Evolutionary conservation across 352 stramenopile species (phyloP), one percentile per base, ranked within the genome.

Genomic region (Bremia lactucae): DNA sequence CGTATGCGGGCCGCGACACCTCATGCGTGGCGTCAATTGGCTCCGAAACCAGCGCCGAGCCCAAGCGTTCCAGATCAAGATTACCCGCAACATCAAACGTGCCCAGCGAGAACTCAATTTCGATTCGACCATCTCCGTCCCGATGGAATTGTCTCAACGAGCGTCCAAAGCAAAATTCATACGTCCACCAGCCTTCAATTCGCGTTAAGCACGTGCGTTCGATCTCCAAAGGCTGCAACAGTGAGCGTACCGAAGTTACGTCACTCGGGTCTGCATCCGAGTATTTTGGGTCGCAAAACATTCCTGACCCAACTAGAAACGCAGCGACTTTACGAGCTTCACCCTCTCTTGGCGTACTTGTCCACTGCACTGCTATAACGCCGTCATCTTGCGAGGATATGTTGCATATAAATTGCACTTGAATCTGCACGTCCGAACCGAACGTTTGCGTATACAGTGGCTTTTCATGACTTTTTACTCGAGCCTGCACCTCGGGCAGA

Each of bases 131-230:
- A 25, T 87, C 74, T 18, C 45, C 49, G 39, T 91, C 65, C 26
- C 72, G 72, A 22, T 88, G 79, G 42, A 85, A 91, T 51, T 91
- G 79, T 21, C 75, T 69, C 18, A 87, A 56, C 21, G 64, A 63
- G 4, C 65, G 54, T 21, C 74, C 76, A 39, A 91, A 81, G 47
- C 79, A 91, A 39, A 87, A 79, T 51, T 91, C 75, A 49, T 88
- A 88, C 6, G 79, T 86, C 79, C 74, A 86, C 74, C 74, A 87
- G 13, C 78, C 75, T 61, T 91, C 79, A 25, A 78, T 88, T 14
- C 75, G 61, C 42, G 82, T 88, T 16, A 88, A 54, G 47, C 79
- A 91, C 31, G 70, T 81, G 15, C 61, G 57, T 2, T 56, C 36
- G 21, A 71, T 62, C 6, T 52, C 49, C 19, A 87, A 37, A 0